Evolutionary conservation across 78 protist genomes (phyloP).

Genomic region (Capsaspora owczarzaki): DNA sequence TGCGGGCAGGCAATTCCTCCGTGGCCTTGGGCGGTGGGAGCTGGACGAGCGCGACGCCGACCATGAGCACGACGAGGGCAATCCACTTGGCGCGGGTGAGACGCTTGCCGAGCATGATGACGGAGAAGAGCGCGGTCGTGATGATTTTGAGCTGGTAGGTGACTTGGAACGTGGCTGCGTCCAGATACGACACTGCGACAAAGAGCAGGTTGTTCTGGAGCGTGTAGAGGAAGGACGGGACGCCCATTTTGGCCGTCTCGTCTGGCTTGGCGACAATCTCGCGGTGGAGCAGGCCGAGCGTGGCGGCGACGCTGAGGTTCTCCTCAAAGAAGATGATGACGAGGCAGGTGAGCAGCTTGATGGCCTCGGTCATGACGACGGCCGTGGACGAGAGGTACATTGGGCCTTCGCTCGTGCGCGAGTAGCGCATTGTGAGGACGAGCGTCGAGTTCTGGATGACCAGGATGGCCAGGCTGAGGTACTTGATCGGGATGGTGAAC

Average conservation of each 20-base stretch:
- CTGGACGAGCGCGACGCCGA: constrained; percentile 40
- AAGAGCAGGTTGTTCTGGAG: constrained; percentile 58
- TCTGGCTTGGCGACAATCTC: constrained; percentile 6
- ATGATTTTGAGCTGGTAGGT: constrained; percentile 66
- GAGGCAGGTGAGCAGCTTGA: constrained; percentile 19
- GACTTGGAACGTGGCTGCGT: constrained; percentile 35
- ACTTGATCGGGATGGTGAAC: constrained; percentile 6
- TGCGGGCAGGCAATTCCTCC: neutral
- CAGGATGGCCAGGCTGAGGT: constrained; percentile 23
- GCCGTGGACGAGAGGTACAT: constrained; percentile 35
- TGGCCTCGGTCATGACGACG: constrained; percentile 38
- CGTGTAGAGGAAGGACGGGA: constrained; percentile 56
- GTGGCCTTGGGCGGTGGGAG: neutral
- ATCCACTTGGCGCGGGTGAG: constrained; percentile 37
- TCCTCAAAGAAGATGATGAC: neutral
- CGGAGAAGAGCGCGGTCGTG: constrained; percentile 59
- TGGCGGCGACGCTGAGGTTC: neutral
- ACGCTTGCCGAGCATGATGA: constrained; percentile 26
- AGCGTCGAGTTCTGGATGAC: constrained; percentile 41
- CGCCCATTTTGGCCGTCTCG: constrained; percentile 24
- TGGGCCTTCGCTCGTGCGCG: constrained; percentile 8
- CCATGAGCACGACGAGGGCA: constrained; percentile 36
- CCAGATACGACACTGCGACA: constrained; percentile 53
- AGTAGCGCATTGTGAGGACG: constrained; percentile 42
- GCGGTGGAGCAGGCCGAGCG: neutral